These are phyloP conservation scores for Crataegus laevigata DNA, from an alignment of 306 rosid species.

Conservation along the genomic window DNA sequence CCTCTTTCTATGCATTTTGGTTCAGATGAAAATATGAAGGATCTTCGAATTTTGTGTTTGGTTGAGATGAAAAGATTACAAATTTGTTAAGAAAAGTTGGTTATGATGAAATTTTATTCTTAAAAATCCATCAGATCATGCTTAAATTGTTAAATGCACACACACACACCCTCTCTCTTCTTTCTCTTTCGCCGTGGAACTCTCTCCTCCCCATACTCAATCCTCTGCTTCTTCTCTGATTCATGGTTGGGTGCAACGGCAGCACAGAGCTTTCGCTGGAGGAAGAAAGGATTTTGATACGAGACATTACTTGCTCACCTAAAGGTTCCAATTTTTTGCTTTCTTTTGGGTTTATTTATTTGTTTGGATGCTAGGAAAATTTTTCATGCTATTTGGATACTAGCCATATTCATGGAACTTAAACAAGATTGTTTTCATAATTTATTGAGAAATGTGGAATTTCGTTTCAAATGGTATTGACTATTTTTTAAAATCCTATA, in stretches of 20 bases:
- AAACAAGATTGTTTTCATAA: too few species aligned
- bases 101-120: background rate
- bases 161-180: background rate
- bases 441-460: too few species aligned
- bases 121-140: background rate
- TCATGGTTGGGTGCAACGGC: conserved; percentile 12
- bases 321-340: conserved; percentile 42
- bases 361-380: too few species aligned
- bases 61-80: background rate
- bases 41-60: background rate
- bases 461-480: too few species aligned
- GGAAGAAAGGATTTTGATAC: conserved; percentile 82
- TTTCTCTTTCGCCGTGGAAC: too few species aligned
- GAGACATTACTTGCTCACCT: conserved; percentile 79
- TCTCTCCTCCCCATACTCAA: too few species aligned
- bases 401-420: too few species aligned
- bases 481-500: too few species aligned
- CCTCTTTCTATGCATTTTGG: too few species aligned
- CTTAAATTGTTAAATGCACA: background rate
- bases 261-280: conserved; percentile 59
- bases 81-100: background rate
- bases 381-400: too few species aligned
- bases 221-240: too few species aligned
- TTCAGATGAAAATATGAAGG: background rate
- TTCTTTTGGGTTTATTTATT: background rate